Evolutionary conservation across 441 rosid genomes (phyloP).

Genomic region (Euphorbia celastroides): DNA sequence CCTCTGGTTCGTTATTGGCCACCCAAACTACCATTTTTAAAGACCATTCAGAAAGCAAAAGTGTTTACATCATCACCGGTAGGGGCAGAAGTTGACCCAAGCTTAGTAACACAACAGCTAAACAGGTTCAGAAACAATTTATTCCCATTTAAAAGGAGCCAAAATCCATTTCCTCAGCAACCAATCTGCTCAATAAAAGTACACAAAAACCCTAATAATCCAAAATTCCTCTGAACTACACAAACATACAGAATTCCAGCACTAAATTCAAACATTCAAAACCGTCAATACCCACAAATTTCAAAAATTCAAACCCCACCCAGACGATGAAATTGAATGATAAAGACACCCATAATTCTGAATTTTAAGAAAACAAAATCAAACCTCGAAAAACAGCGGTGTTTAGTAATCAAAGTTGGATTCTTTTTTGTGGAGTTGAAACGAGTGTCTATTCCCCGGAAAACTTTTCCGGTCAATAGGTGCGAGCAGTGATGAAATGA

Average conservation of each 20-base stretch:
- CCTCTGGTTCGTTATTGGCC: constrained; percentile 12
- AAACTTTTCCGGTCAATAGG: neutral
- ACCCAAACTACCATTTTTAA: neutral
- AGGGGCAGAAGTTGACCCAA: constrained; percentile 4
- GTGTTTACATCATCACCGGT: neutral
- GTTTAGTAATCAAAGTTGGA: constrained; percentile 1
- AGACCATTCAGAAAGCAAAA: neutral
- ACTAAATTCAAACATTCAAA: constrained; percentile 17
- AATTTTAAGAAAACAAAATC: constrained; percentile 16
- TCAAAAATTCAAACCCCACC: constrained; percentile 18
- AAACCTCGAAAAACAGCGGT: constrained; percentile 9
- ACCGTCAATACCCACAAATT: constrained; percentile 24
- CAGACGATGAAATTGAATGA: constrained; percentile 21
- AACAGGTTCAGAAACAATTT: neutral
- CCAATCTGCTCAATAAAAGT: neutral
- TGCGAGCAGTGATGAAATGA: no score
- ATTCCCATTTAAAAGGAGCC: neutral
- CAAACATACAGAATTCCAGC: neutral
- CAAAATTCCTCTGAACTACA: neutral
- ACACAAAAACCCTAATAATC: neutral
- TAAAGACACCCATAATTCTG: constrained; percentile 24
- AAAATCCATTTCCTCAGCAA: constrained; percentile 9
- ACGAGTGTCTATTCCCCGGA: neutral
- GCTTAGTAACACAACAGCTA: constrained; percentile 9
- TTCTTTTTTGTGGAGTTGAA: neutral